A percentile compares a stretch with the other conserved stretches of the same genome.
Evolutionary conservation across 768 basidiomycete species (phyloP).

Genomic region (Auricularia heimuer): DNA sequence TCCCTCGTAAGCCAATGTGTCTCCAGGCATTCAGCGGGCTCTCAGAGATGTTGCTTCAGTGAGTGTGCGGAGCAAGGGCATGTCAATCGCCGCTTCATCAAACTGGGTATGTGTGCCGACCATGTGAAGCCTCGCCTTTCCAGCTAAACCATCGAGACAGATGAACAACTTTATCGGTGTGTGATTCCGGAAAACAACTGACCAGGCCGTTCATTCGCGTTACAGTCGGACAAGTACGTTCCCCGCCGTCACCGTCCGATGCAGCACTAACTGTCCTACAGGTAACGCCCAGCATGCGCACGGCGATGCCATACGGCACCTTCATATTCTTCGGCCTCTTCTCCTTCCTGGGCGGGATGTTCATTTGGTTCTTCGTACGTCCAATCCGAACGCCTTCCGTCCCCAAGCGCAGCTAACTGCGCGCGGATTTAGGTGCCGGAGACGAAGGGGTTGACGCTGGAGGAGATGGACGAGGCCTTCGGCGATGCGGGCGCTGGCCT

Average conservation of each 20-base stretch:
- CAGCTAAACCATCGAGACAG: constrained; percentile 20
- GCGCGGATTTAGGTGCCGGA: constrained; percentile 47
- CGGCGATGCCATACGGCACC: constrained; percentile 55
- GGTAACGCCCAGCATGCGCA: constrained; percentile 65
- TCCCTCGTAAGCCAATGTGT: constrained; percentile 29
- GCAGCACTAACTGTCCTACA: constrained; percentile 35
- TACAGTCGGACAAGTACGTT: constrained; percentile 8
- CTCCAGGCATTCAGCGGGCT: neutral
- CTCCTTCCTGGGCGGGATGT: constrained; percentile 57
- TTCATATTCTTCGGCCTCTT: constrained; percentile 72
- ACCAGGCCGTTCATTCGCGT: neutral
- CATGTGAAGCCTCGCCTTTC: neutral
- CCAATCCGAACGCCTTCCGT: no score
- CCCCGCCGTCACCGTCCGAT: constrained; percentile 5
- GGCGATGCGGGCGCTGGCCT: constrained; percentile 47
- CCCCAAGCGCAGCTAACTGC: neutral
- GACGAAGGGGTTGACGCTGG: constrained; percentile 71
- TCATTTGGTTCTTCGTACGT: constrained; percentile 55
- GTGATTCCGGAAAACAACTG: constrained; percentile 10
- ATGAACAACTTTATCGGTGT: constrained; percentile 71
- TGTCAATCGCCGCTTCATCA: constrained; percentile 64
- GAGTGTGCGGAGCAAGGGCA: constrained; percentile 63
- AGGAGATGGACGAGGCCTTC: constrained; percentile 84
- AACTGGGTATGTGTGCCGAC: constrained; percentile 46
- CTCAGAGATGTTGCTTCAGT: constrained; percentile 24